These are phyloP conservation scores for Termitomyces sp. DNA, from an alignment of 768 basidiomycete genomes.

Conservation along the genomic window DNA sequence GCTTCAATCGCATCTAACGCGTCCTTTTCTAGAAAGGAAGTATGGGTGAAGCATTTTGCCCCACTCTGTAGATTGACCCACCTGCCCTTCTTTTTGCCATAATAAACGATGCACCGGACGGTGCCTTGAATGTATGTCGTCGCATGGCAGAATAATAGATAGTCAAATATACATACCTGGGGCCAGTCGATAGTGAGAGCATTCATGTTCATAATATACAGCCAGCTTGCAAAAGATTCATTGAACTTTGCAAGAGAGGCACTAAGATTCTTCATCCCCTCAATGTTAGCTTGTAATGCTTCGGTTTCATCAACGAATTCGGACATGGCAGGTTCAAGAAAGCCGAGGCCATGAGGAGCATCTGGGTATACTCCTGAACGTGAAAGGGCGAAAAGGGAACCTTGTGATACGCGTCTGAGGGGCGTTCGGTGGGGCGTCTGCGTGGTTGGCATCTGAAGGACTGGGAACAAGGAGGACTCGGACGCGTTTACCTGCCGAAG, in stretches of 20 bases:
- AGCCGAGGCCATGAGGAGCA: conserved; percentile 81
- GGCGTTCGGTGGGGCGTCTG: conserved; percentile 73
- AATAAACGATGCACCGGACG: conserved; percentile 54
- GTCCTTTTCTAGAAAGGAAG: conserved; percentile 46
- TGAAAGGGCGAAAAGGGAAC: conserved; percentile 83
- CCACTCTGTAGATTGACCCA: conserved; percentile 21
- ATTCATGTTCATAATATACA: conserved; percentile 94
- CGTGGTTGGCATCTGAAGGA: conserved; percentile 14
- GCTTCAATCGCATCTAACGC: conserved; percentile 54
- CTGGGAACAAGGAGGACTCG: no score
- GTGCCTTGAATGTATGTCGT: conserved; percentile 39
- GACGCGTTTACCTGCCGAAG: no score
- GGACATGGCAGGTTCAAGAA: conserved; percentile 77
- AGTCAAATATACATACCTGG: conserved; percentile 48
- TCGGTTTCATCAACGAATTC: conserved; percentile 91
- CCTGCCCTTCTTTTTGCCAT: conserved; percentile 61
- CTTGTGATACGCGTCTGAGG: conserved; percentile 85
- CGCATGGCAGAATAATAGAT: not conserved
- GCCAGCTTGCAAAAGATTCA: conserved; percentile 88
- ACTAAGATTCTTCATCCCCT: conserved; percentile 67
- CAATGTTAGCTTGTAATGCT: conserved; percentile 69
- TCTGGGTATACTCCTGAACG: conserved; percentile 69
- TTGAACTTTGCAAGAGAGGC: conserved; percentile 83
- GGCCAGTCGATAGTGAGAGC: conserved; percentile 92
- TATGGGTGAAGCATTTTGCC: not conserved